Base-by-base conservation (phyloP, 2,329 filamentous ascomycete species). In the Microdochium paspali region DNA sequence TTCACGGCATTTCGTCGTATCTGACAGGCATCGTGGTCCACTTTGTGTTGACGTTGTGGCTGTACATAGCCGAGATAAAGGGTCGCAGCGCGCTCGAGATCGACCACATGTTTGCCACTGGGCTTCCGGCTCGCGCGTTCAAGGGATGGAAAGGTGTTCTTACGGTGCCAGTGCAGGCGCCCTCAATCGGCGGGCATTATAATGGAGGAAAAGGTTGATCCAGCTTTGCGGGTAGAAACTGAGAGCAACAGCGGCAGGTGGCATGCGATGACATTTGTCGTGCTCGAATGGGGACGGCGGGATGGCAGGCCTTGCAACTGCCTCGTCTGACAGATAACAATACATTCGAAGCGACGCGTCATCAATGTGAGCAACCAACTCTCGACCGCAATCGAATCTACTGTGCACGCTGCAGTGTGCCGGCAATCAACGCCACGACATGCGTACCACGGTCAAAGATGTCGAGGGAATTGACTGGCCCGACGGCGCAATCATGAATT, bases 401-500 rank as follows among this genome's bases (percentile, higher is more conserved):
- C 65, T 73, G n/a, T 77, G 74, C 51, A 73, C 75, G 1, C 63
- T 82, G 1, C 76, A 80, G 63, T 82, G 79, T 53, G 77, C 78
- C 3, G 78, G 78, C 20, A 82, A 81, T 53, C 65, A 79, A 7
- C 70, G 78, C 10, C 77, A 81, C 56, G 77, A 75, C 2, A 81
- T 81, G 77, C 73, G 77, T 24, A 80, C 75, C 1, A 65, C 71
- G 51, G 61, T 80, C 24, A 78, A 77, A 54, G 77, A 81, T 58
- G 77, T 81, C 4, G 63, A 69, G 28, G 79, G 78, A 1, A 72
- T 82, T 39, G 76, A 82, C 55, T 82, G 79, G 78, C 69, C 69
- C 31, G 77, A 80, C 53, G 77, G 70, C 32, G 78, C 77, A 0
- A 70, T 80, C 20, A 80, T 80, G 75, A 81, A 80, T 54, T 79